Evolutionary conservation across 805 yeast genomes (phyloP).

Genomic region (Priceomyces carsonii): DNA sequence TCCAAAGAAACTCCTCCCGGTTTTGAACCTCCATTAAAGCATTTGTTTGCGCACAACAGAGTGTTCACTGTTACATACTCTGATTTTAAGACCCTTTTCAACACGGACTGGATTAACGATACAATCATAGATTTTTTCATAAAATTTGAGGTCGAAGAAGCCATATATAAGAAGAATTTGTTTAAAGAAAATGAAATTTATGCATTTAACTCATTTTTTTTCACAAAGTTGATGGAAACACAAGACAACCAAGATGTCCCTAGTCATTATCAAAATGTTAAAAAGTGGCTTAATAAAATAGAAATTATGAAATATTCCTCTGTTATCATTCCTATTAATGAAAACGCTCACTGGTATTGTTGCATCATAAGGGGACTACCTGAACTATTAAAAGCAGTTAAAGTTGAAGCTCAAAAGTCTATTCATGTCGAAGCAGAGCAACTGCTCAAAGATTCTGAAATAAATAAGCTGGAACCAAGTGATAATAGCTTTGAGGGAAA

Average conservation of each 20-base stretch:
- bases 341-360: slow-evolving; percentile 84
- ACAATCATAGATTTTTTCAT: slow-evolving; percentile 83
- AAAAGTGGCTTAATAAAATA: slow-evolving; percentile 75
- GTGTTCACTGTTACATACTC: slow-evolving; percentile 57
- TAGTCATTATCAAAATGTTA: slow-evolving; percentile 60
- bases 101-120: slow-evolving; percentile 89
- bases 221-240: slow-evolving; percentile 54
- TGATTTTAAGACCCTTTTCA: slow-evolving; percentile 79
- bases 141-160: slow-evolving; percentile 51
- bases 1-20: slow-evolving; percentile 30
- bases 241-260: slow-evolving; percentile 15
- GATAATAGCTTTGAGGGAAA: no score
- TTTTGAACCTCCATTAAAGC: slow-evolving; percentile 48
- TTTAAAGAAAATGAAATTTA: slow-evolving; percentile 42
- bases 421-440: not conserved
- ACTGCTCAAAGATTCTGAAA: no score
- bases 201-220: slow-evolving; percentile 83
- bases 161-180: slow-evolving; percentile 19
- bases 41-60: slow-evolving; percentile 55
- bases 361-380: slow-evolving; percentile 65
- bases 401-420: no score
- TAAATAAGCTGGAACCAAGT: no score
- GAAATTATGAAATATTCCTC: slow-evolving; percentile 57
- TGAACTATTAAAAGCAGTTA: slow-evolving; percentile 18
- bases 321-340: slow-evolving; percentile 80